Evolutionary conservation across 108 stramenopile genomes (phyloP), one percentile per base, ranked within the genome.

Genomic region (Cylindrotheca fusiformis): DNA sequence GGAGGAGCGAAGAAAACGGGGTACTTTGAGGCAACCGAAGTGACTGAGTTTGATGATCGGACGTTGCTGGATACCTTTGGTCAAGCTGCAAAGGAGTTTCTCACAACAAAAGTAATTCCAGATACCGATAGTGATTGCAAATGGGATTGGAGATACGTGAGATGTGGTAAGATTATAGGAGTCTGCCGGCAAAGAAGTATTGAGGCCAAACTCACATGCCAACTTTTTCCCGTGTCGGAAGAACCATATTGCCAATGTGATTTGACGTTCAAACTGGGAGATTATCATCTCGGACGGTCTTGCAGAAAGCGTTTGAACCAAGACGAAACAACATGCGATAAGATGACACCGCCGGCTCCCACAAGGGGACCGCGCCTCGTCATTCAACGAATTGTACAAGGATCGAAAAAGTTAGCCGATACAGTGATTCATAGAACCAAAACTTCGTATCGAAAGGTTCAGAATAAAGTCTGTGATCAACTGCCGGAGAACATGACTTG

Each of bases 21-120:
- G 36, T 41, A 41, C 36, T 41, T 41, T 41, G 36, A 41, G 36
- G 36, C 36, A 6, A 41, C 36, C 10, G 36, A 41, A 41, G 36
- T 14, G 36, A 41, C 6, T 41, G 36, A 6, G 14, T 41, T 10
- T 17, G 84, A 91, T 51, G 85, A 92, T 48, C 72, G 80, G 52
- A 90, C 88, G 0, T 74, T 82, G 14, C 76, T 93, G 23, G 91
- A 93, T 65, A 60, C 84, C 33, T 93, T 93, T 61, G 88, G 92
- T 50, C 86, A 93, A 76, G 75, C 68, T 17, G 77, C 92, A 41
- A 93, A 93, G 67, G 86, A 93, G 60, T 81, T 81, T 41, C 62
- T 90, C 27, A 93, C 92, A 19, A 68, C 83, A 70, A 78, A 85
- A 47, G 69, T 88, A 33, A 69, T 77, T 31, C 78, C 72, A 3